Evolutionary conservation across 441 rosid species (phyloP).

Genomic region (Gossypium laxum): DNA sequence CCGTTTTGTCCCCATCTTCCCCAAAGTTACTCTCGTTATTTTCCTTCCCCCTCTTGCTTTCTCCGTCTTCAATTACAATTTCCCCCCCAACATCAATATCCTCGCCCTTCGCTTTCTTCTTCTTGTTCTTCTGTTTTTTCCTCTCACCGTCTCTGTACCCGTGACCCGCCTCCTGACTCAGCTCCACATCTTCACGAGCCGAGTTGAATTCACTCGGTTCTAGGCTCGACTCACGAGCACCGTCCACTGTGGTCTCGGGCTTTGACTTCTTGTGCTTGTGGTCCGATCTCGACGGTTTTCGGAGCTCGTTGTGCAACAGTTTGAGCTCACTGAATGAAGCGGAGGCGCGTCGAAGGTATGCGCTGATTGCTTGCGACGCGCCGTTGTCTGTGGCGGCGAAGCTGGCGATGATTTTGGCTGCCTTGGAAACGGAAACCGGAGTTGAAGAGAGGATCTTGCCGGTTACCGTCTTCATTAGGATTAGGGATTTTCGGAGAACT

Average conservation of each 20-base stretch:
- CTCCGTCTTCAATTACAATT: neutral
- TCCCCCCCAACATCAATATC: neutral
- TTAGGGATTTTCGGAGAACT: neutral
- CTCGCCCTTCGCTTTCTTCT: neutral
- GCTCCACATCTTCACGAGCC: neutral
- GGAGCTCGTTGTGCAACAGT: constrained; percentile 7
- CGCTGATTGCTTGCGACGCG: constrained; percentile 13
- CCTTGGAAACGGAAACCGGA: constrained; percentile 12
- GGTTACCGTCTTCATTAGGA: constrained; percentile 13
- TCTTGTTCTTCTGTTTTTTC: neutral
- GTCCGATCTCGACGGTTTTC: neutral
- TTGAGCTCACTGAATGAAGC: constrained; percentile 13
- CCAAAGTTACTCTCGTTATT: neutral
- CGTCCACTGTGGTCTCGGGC: neutral
- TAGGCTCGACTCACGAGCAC: constrained; percentile 4
- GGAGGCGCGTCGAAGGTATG: constrained; percentile 13
- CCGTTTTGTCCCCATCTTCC: neutral
- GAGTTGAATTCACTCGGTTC: constrained; percentile 9
- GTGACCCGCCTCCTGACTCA: constrained; percentile 1
- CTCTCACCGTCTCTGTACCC: neutral
- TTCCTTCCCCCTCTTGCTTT: neutral
- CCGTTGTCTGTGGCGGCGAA: constrained; percentile 12
- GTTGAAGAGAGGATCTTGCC: constrained; percentile 10
- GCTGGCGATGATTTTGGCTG: constrained; percentile 4
- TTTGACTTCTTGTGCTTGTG: constrained; percentile 8